Base-by-base conservation (phyloP, 345 rosid species). In the Chamaenerion angustifolium region DNA sequence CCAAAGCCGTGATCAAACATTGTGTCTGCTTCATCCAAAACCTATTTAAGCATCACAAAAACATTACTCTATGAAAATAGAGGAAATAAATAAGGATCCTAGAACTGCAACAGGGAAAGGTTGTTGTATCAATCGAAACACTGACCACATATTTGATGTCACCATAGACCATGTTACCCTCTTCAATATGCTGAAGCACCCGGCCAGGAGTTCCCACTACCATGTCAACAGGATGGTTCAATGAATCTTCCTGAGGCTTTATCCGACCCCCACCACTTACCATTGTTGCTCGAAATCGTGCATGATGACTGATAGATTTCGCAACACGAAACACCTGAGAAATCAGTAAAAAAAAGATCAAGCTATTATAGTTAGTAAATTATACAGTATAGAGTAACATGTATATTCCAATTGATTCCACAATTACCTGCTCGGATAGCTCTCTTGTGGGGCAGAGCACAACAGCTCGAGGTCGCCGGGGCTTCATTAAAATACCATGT, bases 1-100 rank as follows among this genome's bases (percentile, higher is more conserved):
- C 96, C 98, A 67, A 90, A 90, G 41, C 96, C 95, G 63, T 74
- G 95, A 69, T 86, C 98, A 59, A 90, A 90, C 98, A 90, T 90
- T 43, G 98, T 86, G 71, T 90, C 98, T 42, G 98, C 98, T 73
- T 90, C 98, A 75, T 90, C 98, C 65, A 86, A 70, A 51, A 83
- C 98, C 96, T 90, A 75, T 41, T 43, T 68, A 66, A 44, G 56
- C 45, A 54, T 8, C 48, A 63, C 45, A 57, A 55, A 63, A 52
- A 68, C 16, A 6, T 61, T 58, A 49, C 35, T 35, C 42, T 27
- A n/a, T 42, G 12, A 18, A 8, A 35, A 40, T 42, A 41, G 13
- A 45, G 8, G 18, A 54, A 21, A 7, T 8, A 54, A 21, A 7
- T 8, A 43, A 54, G 13, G 12, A 43, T 47, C 43, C 12, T 12